Base-by-base conservation (phyloP, 106 monocot species). In the Cymbidium sinense region DNA sequence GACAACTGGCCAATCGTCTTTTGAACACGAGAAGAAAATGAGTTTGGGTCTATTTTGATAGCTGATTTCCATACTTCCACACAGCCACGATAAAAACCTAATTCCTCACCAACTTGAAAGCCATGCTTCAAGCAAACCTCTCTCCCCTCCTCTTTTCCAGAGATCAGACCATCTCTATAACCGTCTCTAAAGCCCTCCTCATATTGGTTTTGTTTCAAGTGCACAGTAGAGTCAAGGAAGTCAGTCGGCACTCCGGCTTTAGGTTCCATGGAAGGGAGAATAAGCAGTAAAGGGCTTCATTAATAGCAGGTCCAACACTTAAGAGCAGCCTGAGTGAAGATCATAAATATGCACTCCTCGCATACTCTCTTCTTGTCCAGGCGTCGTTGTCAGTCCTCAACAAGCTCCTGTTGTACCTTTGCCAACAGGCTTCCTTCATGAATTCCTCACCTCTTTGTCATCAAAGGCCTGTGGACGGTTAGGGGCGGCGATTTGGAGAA, bases 61-160 rank as follows among this genome's bases (percentile, higher is more conserved):
- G 77, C 73, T 13, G 88, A 83, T 3, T 77, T 84, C 92, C 91
- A 92, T 21, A 95, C 55, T 62, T 88, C 81, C 37, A 86, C 76
- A 67, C 88, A 92, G 15, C 95, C 95, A 31, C 76, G 79, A 71
- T 92, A 95, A 78, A 92, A 95, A 15, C 90, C 92, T 35, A 92
- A 75, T 75, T 90, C 95, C 58, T 95, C 92, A 0, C 95, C 92
- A 25, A 85, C 82, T 58, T 85, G 81, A 35, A 95, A 91, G 0
- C 89, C 91, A 20, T 79, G 77, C 64, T 85, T 89, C 50, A 90
- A 79, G 18, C 95, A 92, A 19, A 92, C 88, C 44, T 88, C 79
- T 44, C 80, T 79, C 15, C 88, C 95, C 33, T 95, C 95, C 75
- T 90, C 92, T 44, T 83, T 85, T 28, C 88, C 86, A 5, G 78